Percentiles rank a stretch among this genome's conserved stretches.
These are phyloP conservation scores for Ophiostoma pallidulum DNA, from an alignment of 2,329 filamentous ascomycete genomes.

Conservation along the genomic window DNA sequence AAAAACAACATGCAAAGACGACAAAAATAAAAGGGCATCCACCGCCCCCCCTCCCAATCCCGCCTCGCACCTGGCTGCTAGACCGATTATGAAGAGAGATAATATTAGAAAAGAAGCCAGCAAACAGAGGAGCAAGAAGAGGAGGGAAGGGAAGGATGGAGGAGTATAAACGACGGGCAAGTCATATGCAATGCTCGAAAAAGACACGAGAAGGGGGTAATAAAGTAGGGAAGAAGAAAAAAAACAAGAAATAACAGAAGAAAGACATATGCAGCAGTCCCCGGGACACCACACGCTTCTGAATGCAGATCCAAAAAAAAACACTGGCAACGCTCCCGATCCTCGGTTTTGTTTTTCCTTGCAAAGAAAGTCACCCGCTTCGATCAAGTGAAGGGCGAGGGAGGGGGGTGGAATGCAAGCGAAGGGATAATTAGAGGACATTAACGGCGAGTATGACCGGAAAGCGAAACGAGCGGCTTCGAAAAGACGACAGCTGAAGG, in stretches of 20 bases:
- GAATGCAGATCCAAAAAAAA: slow-evolving; percentile 7
- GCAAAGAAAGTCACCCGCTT: not conserved
- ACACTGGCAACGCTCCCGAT: not conserved
- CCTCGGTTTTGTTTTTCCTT: not conserved
- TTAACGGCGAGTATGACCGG: no score
- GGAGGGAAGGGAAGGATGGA: no score
- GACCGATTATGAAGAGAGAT: no score
- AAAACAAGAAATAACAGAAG: not conserved
- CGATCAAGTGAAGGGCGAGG: not conserved
- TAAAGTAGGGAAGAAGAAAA: not conserved
- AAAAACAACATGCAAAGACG: no score
- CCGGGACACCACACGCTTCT: not conserved
- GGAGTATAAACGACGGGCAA: no score
- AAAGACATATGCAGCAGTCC: not conserved
- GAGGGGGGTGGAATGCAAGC: no score
- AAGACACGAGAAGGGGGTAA: not conserved
- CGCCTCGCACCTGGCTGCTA: no score
- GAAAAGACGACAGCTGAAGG: not conserved
- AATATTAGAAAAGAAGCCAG: not conserved
- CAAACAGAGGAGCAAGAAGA: not conserved
- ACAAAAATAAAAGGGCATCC: no score
- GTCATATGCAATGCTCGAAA: slow-evolving; percentile 10
- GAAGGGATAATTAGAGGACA: no score
- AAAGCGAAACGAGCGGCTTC: no score
- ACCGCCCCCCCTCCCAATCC: no score